Conservation (phyloP, 108 stramenopile species). For the Cylindrotheca closterium region DNA sequence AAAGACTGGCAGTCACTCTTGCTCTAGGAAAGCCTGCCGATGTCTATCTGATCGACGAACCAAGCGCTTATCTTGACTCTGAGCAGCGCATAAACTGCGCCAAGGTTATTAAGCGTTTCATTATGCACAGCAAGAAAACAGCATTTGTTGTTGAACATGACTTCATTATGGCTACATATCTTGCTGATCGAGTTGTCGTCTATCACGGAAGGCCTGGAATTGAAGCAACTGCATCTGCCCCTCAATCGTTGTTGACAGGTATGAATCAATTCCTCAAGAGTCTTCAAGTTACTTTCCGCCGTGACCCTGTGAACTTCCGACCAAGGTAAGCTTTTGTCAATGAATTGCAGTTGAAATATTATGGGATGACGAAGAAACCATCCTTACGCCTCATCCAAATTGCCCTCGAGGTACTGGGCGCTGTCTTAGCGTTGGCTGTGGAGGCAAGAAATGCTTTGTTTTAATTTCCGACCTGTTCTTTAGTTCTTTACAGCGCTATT, state of each 20-base stretch:
- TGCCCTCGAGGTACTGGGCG: conserved; percentile 24
- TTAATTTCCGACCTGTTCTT: conserved; percentile 68
- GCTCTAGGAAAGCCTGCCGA: conserved; percentile 95
- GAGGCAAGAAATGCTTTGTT: conserved; percentile 64
- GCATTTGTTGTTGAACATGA: conserved; percentile 99
- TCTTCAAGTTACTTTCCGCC: conserved; percentile 97
- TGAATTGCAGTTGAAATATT: neutral
- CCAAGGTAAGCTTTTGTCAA: conserved; percentile 68
- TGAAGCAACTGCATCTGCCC: conserved; percentile 93
- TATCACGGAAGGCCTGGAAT: conserved; percentile 94
- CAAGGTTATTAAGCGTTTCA: conserved; percentile 99
- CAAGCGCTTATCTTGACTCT: conserved; percentile 97
- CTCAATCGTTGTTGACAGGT: conserved; percentile 92
- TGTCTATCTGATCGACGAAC: conserved; percentile 99
- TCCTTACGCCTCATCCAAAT: conserved; percentile 33
- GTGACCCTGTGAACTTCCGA: conserved; percentile 97
- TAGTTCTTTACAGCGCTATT: neutral
- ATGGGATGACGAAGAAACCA: conserved; percentile 56
- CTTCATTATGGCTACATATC: conserved; percentile 99
- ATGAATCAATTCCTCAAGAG: conserved; percentile 98
- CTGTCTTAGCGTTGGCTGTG: conserved; percentile 64
- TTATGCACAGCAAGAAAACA: conserved; percentile 98
- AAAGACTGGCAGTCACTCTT: conserved; percentile 96
- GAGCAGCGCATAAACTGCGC: conserved; percentile 98
- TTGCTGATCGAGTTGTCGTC: conserved; percentile 97